Percentiles rank a stretch among this genome's conserved stretches.
Evolutionary conservation across 1,284 basidiomycete genomes (phyloP).

Genomic region (Athelia psychrophila): DNA sequence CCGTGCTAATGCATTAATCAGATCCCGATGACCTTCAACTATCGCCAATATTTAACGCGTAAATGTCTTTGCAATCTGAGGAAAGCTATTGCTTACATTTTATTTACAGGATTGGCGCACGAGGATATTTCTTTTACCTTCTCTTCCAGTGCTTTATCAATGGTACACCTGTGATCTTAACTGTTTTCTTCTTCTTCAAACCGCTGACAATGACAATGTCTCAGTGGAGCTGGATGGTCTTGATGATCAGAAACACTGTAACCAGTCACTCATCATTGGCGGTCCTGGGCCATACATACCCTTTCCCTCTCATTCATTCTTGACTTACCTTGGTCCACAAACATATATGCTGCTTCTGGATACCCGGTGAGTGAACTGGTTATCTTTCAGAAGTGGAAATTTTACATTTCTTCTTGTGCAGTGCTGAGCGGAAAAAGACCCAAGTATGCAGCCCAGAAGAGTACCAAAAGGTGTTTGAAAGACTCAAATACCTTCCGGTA

Average conservation of each 20-base stretch:
- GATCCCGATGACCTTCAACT: conserved; percentile 81
- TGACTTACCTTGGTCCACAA: conserved; percentile 72
- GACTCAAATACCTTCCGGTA: conserved; percentile 53
- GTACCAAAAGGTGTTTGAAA: conserved; percentile 74
- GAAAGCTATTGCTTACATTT: not conserved
- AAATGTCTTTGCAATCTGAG: conserved; percentile 21
- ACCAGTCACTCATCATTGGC: conserved; percentile 76
- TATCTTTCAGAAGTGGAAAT: conserved; percentile 1
- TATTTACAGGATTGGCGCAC: conserved; percentile 61
- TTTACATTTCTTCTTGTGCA: too few relatives aligned
- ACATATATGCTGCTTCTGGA: conserved; percentile 78
- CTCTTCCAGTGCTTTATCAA: conserved; percentile 92
- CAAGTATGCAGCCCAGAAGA: conserved; percentile 74
- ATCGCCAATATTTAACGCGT: conserved; percentile 78
- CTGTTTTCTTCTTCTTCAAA: conserved; percentile 3
- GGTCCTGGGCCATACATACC: conserved; percentile 74
- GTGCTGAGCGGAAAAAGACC: conserved; percentile 82
- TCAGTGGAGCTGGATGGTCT: conserved; percentile 74
- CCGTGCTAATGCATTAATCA: conserved; percentile 27
- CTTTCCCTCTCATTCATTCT: conserved; percentile 78
- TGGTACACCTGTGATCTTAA: conserved; percentile 37
- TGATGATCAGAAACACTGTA: conserved; percentile 59
- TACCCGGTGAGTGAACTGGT: conserved; percentile 57
- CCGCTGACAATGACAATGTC: too few relatives aligned
- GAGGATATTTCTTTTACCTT: conserved; percentile 90